Evolutionary conservation across 2,329 filamentous ascomycete species (phyloP).

Genomic region (Fusarium foetens): DNA sequence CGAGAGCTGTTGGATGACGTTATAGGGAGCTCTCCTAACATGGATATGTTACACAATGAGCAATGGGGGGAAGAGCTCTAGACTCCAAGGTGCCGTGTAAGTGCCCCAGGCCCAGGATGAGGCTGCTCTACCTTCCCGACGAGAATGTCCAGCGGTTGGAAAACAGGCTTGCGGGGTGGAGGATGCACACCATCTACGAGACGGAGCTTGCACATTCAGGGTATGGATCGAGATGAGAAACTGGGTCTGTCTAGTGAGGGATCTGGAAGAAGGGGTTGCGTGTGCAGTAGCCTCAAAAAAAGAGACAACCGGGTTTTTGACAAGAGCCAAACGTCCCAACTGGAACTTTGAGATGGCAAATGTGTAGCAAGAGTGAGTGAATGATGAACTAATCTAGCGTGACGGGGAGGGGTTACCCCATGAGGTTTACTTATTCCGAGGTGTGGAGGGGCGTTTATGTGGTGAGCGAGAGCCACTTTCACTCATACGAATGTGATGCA

Average conservation of each 20-base stretch:
- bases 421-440: slow-evolving; percentile 35
- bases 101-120: slow-evolving; percentile 16
- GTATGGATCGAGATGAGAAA: slow-evolving; percentile 36
- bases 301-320: slow-evolving; percentile 6
- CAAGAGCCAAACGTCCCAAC: not conserved
- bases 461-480: slow-evolving; percentile 5
- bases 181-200: slow-evolving; percentile 26
- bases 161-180: slow-evolving; percentile 40
- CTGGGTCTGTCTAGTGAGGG: slow-evolving; percentile 20
- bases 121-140: slow-evolving; percentile 12
- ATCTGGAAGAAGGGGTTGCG: slow-evolving; percentile 18
- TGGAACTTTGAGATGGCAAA: slow-evolving; percentile 1
- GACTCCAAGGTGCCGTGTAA: slow-evolving; percentile 11
- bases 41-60: slow-evolving; percentile 16
- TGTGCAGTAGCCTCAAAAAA: not conserved
- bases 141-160: slow-evolving; percentile 10
- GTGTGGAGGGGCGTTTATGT: slow-evolving; percentile 18
- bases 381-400: slow-evolving; percentile 27
- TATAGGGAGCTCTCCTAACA: slow-evolving; percentile 20
- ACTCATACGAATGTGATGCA: slow-evolving; percentile 22
- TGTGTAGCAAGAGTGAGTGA: not conserved
- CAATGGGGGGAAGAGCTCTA: slow-evolving; percentile 8
- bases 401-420: slow-evolving; percentile 40
- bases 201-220: slow-evolving; percentile 30
- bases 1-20: slow-evolving; percentile 41